These are phyloP conservation scores for Arabidopsis thaliana DNA, from an alignment of 345 rosid species.

Conservation along the genomic window DNA sequence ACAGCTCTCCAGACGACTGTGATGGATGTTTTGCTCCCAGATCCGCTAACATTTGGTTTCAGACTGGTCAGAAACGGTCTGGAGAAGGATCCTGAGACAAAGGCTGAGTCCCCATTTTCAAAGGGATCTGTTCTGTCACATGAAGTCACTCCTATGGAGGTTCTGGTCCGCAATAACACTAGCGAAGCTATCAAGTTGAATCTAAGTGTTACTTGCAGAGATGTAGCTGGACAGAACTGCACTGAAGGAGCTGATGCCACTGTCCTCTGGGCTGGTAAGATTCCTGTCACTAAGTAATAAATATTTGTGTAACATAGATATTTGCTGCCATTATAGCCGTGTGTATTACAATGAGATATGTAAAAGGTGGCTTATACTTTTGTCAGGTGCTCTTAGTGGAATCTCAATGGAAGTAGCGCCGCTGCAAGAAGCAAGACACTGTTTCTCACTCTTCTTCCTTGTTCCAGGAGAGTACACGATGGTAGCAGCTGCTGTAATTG, in stretches of 20 bases:
- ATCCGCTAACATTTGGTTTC: conserved; percentile 95
- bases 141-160: conserved; percentile 93
- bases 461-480: conserved; percentile 95
- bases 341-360: not conserved
- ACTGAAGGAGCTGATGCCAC: conserved; percentile 82
- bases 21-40: conserved; percentile 95
- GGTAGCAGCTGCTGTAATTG: conserved; percentile 85
- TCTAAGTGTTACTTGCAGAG: conserved; percentile 85
- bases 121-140: conserved; percentile 69
- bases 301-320: not conserved
- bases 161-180: conserved; percentile 85
- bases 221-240: conserved; percentile 95
- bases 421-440: conserved; percentile 69
- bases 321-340: not conserved
- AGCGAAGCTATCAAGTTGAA: conserved; percentile 81
- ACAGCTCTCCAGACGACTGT: conserved; percentile 88
- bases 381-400: conserved; percentile 74
- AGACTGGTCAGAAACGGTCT: conserved; percentile 59
- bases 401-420: conserved; percentile 81
- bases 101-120: conserved; percentile 40
- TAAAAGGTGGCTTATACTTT: conserved; percentile 15
- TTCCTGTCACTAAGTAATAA: not conserved
- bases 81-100: conserved; percentile 42
- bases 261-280: conserved; percentile 92
- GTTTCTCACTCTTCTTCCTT: conserved; percentile 84